Evolutionary conservation across 257 asterid genomes (phyloP).

Genomic region (Parsonsia alboflavescens): DNA sequence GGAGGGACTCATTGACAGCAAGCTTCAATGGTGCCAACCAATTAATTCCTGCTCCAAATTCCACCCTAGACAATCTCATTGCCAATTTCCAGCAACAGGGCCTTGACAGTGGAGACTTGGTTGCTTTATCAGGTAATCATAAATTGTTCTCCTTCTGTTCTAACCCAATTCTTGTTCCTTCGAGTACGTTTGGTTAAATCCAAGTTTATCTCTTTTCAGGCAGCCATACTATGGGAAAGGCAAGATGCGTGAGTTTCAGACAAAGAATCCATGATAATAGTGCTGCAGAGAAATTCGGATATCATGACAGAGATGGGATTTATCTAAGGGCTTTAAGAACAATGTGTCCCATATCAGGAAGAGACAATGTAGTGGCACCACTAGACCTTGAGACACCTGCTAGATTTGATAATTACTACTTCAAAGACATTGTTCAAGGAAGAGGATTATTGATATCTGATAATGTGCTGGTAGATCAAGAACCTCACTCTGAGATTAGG

Average conservation of each 20-base stretch:
- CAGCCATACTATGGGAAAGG: conserved; percentile 54
- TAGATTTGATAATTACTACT: conserved; percentile 51
- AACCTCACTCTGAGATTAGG: conserved; percentile 21
- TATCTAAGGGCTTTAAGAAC: conserved; percentile 28
- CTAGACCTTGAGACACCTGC: conserved; percentile 36
- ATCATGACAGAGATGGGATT: conserved; percentile 25
- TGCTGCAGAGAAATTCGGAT: conserved; percentile 24
- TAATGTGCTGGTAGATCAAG: conserved; percentile 36
- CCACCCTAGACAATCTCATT: conserved; percentile 22
- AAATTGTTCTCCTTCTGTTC: background rate
- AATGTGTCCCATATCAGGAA: conserved; percentile 44
- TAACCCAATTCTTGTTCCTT: background rate
- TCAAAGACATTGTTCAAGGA: conserved; percentile 35
- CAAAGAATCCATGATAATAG: conserved; percentile 47
- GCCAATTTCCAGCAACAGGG: conserved; percentile 31
- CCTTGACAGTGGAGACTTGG: conserved; percentile 42
- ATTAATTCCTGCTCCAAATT: conserved; percentile 31
- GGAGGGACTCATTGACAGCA: conserved; percentile 31
- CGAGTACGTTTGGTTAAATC: background rate
- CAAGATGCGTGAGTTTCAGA: conserved; percentile 49
- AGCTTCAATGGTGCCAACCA: conserved; percentile 32
- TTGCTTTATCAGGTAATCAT: conserved; percentile 47
- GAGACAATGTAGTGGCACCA: conserved; percentile 29
- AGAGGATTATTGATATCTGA: conserved; percentile 52
- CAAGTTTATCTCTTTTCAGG: conserved; percentile 23